Evolutionary conservation across 1,284 basidiomycete genomes (phyloP), one percentile per base, ranked within the genome.

Genomic region (Ustilago loliicola): DNA sequence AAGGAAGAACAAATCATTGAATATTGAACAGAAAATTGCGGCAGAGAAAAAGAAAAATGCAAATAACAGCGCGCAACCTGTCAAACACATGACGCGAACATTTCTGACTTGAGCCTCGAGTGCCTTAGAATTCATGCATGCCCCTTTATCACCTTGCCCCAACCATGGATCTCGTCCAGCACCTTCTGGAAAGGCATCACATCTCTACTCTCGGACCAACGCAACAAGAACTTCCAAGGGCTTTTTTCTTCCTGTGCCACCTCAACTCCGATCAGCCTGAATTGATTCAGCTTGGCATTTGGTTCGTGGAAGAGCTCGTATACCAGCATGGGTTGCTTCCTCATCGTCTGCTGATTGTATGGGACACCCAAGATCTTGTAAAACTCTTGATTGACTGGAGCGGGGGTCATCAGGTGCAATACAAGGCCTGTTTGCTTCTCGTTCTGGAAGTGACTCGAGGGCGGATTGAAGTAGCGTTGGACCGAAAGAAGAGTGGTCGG

Each of bases 341-440:
- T 36, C 9, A 29, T 38, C 21, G 34, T 21, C 8, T 27, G 10
- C 17, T 34, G 15, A 11, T 57, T 50, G 32, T 52, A 54, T 7
- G 36, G 19, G 2, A 58, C 13, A 6, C 32, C 17, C 29, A 65
- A 27, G 17, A 52, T 27, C 8, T 52, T 15, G 27, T 19, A 59
- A 36, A 38, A 53, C 11, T 47, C 19, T n/a, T 45, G 2, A 27
- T 52, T 54, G 29, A 59, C 51, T 2, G 63, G 63, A 21, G 50
- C 56, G 9, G 63, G 63, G 0, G 63, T 65, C 63, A 65, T 59
- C n/a, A 59, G 30, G 13, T 54, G 27, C 19, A 8, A 47, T 21
- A 19, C 10, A 3, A 19, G 55, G 9, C 7, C 11, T 3, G 9
- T 38, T 15, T 15, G 9, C 36, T 38, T 38, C 17, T 8, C 7